phyloP scores from a whole-genome alignment of 306 rosid genomes.

The Cucumis hystrix region DNA sequence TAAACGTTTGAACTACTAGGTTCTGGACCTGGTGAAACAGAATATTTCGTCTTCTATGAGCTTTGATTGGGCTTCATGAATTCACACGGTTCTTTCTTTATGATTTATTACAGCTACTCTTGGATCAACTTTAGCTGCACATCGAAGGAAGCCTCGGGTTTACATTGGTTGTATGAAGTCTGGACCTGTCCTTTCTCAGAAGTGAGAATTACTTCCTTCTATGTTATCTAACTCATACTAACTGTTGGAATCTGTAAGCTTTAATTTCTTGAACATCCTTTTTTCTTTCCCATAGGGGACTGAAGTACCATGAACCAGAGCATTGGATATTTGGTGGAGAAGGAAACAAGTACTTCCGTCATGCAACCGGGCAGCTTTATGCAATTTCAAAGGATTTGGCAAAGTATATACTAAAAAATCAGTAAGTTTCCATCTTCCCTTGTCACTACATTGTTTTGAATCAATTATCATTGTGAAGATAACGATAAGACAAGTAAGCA shows the following conservation, averaged over 20 bases:
- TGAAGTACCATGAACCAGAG: conserved; percentile 88
- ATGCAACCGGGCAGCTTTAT: conserved; percentile 88
- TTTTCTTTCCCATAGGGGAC: conserved; percentile 47
- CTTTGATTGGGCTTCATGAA: not conserved
- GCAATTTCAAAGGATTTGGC: conserved; percentile 81
- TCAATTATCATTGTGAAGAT: not conserved
- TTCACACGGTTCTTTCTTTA: not conserved
- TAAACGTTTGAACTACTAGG: not conserved
- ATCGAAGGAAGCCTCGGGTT: conserved; percentile 48
- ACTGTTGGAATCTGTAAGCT: not conserved
- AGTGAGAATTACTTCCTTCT: conserved; percentile 38
- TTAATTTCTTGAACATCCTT: not conserved
- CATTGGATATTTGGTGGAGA: conserved; percentile 84
- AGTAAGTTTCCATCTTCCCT: conserved; percentile 21
- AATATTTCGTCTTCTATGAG: not conserved
- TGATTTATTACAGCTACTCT: conserved; percentile 47
- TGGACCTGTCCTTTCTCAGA: conserved; percentile 82
- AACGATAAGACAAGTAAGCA: not conserved
- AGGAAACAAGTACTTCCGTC: conserved; percentile 91
- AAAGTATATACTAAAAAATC: conserved; percentile 56
- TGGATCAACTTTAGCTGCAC: conserved; percentile 43
- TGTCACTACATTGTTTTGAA: not conserved
- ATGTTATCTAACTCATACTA: not conserved
- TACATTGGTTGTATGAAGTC: conserved; percentile 97
- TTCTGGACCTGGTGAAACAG: not conserved